Percentiles rank a stretch among this genome's conserved stretches.
These are phyloP conservation scores for Cryptococcus floricola DNA, from an alignment of 1,284 basidiomycete species.

Conservation along the genomic window DNA sequence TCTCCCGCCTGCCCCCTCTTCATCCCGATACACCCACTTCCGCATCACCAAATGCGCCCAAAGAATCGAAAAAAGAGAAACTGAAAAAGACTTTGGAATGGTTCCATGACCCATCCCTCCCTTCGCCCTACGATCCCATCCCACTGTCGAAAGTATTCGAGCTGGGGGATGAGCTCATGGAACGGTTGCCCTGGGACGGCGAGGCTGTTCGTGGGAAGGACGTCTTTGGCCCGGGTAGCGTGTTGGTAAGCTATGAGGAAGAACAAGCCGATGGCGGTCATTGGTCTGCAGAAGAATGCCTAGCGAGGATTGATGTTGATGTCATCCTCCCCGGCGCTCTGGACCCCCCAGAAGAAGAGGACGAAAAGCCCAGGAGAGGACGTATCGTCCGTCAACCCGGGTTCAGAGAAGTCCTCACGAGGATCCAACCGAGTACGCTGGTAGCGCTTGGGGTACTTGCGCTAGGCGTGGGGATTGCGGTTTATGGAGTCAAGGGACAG, in stretches of 20 bases:
- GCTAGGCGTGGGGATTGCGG: conserved; percentile 37
- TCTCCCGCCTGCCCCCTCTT: conserved; percentile 67
- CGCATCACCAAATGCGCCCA: conserved; percentile 1
- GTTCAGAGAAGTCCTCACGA: conserved; percentile 9
- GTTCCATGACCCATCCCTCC: conserved; percentile 3
- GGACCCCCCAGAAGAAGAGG: conserved; percentile 7
- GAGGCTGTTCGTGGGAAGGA: conserved; percentile 33
- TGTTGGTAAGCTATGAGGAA: conserved; percentile 36
- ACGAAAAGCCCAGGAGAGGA: conserved; percentile 6
- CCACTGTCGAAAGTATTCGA: conserved; percentile 39
- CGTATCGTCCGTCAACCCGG: background rate
- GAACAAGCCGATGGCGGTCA: conserved; percentile 9
- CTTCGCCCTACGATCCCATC: conserved; percentile 41
- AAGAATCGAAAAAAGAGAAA: background rate
- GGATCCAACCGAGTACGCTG: conserved; percentile 11
- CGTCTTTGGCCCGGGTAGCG: conserved; percentile 41
- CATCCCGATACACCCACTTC: conserved; percentile 45
- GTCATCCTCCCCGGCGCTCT: conserved; percentile 15
- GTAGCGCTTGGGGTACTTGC: conserved; percentile 34
- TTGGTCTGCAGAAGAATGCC: conserved; percentile 9
- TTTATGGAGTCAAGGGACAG: conserved; percentile 27
- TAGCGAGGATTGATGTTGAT: conserved; percentile 9
- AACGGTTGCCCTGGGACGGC: conserved; percentile 39
- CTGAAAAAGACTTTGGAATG: conserved; percentile 6
- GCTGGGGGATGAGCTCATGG: conserved; percentile 38